Conservation (phyloP, 129 eudicot species). For the Saussurea involucrata region DNA sequence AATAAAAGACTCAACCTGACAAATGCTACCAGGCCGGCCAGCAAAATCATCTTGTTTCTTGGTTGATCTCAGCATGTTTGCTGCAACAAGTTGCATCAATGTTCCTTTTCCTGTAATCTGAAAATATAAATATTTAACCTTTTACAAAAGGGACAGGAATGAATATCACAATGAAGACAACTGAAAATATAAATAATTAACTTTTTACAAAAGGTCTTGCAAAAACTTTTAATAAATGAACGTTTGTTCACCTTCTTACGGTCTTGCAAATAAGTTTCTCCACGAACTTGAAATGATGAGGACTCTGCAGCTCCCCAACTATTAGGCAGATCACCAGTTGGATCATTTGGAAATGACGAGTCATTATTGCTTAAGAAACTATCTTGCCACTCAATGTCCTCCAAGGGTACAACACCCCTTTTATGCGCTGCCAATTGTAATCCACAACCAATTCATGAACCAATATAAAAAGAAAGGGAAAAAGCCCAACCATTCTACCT, state of each 20-base stretch:
- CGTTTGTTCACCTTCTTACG: constrained; percentile 49
- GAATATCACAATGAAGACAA: neutral
- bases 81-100: constrained; percentile 61
- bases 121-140: too few relatives aligned
- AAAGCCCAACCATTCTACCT: neutral
- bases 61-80: constrained; percentile 67
- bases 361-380: constrained; percentile 49
- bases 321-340: constrained; percentile 50
- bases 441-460: neutral
- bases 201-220: neutral
- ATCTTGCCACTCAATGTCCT: constrained; percentile 60
- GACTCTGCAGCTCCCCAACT: constrained; percentile 74
- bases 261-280: constrained; percentile 59
- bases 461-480: neutral
- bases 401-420: constrained; percentile 52
- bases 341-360: constrained; percentile 67
- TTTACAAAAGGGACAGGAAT: neutral
- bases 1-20: constrained; percentile 44
- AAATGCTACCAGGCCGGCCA: constrained; percentile 69
- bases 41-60: constrained; percentile 75
- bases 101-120: constrained; percentile 61
- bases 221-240: neutral
- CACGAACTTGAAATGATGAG: constrained; percentile 56
- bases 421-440: constrained; percentile 49
- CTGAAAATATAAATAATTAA: neutral